phyloP scores from a whole-genome alignment of 352 stramenopile species.

The Elongisporangium anandrum region DNA sequence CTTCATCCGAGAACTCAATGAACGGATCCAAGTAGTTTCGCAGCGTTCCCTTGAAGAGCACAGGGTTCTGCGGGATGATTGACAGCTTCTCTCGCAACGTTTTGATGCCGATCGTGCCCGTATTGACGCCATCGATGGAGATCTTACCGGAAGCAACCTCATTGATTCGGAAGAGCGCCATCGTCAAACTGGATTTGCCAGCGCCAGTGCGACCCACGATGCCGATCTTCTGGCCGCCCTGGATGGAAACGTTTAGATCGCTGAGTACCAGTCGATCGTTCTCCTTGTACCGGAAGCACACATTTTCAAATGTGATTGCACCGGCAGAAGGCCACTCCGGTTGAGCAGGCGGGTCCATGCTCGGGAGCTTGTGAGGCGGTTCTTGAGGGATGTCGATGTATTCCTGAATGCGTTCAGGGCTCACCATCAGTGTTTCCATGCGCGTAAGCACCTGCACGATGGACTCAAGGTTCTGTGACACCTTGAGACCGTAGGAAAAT shows the following conservation, averaged over 20 bases:
- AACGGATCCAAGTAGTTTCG: conserved; percentile 91
- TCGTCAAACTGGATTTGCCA: conserved; percentile 74
- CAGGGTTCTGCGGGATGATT: conserved; percentile 92
- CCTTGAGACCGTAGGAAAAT: conserved; percentile 85
- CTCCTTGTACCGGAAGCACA: conserved; percentile 84
- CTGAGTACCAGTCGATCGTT: conserved; percentile 33
- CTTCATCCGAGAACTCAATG: conserved; percentile 61
- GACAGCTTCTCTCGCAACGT: conserved; percentile 73
- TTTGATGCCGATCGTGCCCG: conserved; percentile 64
- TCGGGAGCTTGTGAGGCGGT: conserved; percentile 4
- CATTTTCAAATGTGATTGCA: conserved; percentile 79
- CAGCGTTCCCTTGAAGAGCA: conserved; percentile 91
- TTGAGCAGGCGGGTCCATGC: conserved; percentile 1
- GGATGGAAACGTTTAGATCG: conserved; percentile 18
- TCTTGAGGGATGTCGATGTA: conserved; percentile 62
- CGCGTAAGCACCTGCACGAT: conserved; percentile 53
- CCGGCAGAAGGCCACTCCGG: conserved; percentile 71
- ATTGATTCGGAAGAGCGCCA: conserved; percentile 79
- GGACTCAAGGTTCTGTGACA: conserved; percentile 76
- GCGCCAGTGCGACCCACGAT: conserved; percentile 87
- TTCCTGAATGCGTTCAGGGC: conserved; percentile 84
- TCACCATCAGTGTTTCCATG: conserved; percentile 70
- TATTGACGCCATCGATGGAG: conserved; percentile 80
- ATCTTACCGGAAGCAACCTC: conserved; percentile 79
- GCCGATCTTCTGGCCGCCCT: conserved; percentile 66